These are phyloP conservation scores for Cyclostephanos invisitatus DNA, from an alignment of 108 stramenopile genomes.

Conservation along the genomic window DNA sequence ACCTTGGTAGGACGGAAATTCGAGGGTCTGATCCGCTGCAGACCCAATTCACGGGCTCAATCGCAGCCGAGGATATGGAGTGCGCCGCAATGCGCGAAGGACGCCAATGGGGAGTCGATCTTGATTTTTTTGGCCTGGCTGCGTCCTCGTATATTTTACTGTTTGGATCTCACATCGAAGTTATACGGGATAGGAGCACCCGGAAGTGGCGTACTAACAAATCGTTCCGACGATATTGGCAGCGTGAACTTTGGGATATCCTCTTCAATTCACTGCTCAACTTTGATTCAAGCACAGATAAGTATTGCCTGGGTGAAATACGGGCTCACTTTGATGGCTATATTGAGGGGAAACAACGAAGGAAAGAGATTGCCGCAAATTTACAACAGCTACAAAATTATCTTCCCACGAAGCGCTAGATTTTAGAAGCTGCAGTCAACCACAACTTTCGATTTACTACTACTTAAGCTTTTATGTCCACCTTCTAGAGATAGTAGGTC, in stretches of 20 bases:
- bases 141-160: conserved; percentile 68
- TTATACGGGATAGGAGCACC: conserved; percentile 42
- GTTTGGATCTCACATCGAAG: conserved; percentile 67
- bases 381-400: conserved; percentile 28
- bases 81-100: conserved; percentile 72
- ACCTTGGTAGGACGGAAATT: conserved; percentile 43
- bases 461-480: too few relatives aligned
- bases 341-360: conserved; percentile 32
- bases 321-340: conserved; percentile 29
- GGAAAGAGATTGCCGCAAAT: conserved; percentile 19
- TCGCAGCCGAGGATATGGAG: conserved; percentile 64
- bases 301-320: conserved; percentile 27
- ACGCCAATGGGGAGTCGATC: conserved; percentile 74
- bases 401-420: conserved; percentile 39
- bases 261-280: conserved; percentile 73
- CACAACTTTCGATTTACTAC: too few relatives aligned
- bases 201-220: conserved; percentile 54
- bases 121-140: conserved; percentile 74
- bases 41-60: conserved; percentile 55
- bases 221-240: conserved; percentile 68
- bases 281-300: conserved; percentile 33
- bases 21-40: conserved; percentile 35
- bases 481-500: too few relatives aligned
- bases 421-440: neutral
- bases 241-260: conserved; percentile 64